Base-by-base conservation (phyloP, 495 filamentous ascomycete species). In the Trichocladium uniseriatum region DNA sequence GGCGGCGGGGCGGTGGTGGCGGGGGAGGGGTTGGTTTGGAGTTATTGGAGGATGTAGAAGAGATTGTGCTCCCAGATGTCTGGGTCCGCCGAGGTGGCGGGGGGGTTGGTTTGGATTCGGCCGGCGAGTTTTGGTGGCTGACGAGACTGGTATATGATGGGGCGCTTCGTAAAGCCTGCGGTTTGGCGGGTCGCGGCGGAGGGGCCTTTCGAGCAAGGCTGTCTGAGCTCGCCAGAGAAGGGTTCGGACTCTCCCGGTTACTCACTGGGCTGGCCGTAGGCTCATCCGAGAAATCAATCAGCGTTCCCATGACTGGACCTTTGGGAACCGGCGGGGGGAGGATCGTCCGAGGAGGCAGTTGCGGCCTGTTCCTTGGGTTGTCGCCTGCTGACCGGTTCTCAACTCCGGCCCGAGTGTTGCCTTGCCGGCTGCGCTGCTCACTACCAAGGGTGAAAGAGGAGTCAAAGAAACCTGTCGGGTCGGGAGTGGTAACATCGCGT, bases 401-500 rank as follows among this genome's bases (percentile, higher is more conserved):
- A 31, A 35, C 38, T 37, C 31, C 38, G 9, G 29, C 39, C 45
- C 48, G 45, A 22, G 51, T 51, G 38, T 54, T 57, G 22, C 64
- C 64, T 6, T 42, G 43, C 24, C 54, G 46, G 38, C 38, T 65
- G 29, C 40, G 57, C 45, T 52, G 52, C 18, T 13, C 28, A 21
- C 20, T 22, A 19, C 54, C 37, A 6, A 45, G 51, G 3, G 67
- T 68, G 47, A 81, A 77, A 0, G 84, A 78, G 4, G 83, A 72
- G 50, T 94, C 87, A 58, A 95, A 94, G 60, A 90, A 95, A 3
- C 78, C 74, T 10, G 48, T 16, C 73, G 70, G 70, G 11, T 79
- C 72, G 6, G 83, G 71, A 0, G 88, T 94, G 0, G 94, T 96
- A 16, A 97, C 83, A 65, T 99, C 94, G 19, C 92, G 79, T 51